Conservation (phyloP, 208 protist genomes). For the Lotmaria passim region DNA sequence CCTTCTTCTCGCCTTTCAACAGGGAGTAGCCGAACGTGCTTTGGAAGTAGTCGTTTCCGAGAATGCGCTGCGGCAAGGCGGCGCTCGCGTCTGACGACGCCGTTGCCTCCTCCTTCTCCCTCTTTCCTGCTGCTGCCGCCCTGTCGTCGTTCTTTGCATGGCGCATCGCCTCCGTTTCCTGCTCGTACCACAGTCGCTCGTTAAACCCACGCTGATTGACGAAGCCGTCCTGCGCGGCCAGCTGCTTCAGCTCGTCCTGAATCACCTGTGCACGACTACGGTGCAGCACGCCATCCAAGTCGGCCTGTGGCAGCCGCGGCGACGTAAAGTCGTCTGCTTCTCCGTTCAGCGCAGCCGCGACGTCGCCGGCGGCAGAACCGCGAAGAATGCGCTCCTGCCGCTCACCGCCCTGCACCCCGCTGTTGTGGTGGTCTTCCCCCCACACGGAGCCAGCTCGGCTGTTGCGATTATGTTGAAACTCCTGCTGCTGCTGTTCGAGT, state of each 20-base stretch:
- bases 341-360: not conserved
- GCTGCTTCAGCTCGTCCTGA: slow-evolving; percentile 56
- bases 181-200: slow-evolving; percentile 79
- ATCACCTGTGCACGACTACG: slow-evolving; percentile 50
- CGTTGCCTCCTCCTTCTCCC: not conserved
- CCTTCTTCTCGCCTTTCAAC: slow-evolving; percentile 41
- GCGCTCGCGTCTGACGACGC: not conserved
- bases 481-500: slow-evolving; percentile 28
- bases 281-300: slow-evolving; percentile 47
- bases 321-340: slow-evolving; percentile 14
- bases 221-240: slow-evolving; percentile 66
- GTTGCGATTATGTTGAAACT: slow-evolving; percentile 6
- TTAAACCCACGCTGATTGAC: slow-evolving; percentile 79
- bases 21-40: slow-evolving; percentile 85
- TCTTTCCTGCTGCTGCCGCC: not conserved
- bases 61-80: slow-evolving; percentile 64
- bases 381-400: not conserved
- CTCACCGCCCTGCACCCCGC: not conserved
- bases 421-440: not conserved
- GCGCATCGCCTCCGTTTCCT: slow-evolving; percentile 32
- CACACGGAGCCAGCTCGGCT: not conserved
- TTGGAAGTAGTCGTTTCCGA: slow-evolving; percentile 81
- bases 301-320: slow-evolving; percentile 70
- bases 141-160: not conserved
- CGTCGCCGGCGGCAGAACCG: not conserved